Conservation (phyloP, 306 rosid species). For the Myrica gale region DNA sequence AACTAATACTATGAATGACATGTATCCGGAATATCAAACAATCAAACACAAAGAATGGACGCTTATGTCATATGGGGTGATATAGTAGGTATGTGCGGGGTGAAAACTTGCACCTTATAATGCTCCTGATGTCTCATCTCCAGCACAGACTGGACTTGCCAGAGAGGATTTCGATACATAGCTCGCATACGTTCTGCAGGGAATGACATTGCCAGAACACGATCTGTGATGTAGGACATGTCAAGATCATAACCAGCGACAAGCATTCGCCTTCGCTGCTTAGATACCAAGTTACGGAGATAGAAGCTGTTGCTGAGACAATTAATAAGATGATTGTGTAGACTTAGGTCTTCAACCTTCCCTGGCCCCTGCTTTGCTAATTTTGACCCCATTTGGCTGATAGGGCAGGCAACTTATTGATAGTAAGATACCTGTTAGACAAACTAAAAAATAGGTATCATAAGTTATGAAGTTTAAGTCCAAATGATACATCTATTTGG, state of each 20-base stretch:
- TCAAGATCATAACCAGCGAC: constrained; percentile 97
- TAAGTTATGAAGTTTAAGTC: constrained; percentile 8
- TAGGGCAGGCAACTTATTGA: constrained; percentile 31
- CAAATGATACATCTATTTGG: constrained; percentile 8
- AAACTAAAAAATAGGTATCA: constrained; percentile 5
- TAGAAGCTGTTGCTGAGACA: constrained; percentile 59
- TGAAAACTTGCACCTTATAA: constrained; percentile 61
- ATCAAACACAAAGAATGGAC: neutral
- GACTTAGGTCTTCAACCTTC: constrained; percentile 34
- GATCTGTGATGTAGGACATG: constrained; percentile 91
- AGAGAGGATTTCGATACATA: constrained; percentile 85
- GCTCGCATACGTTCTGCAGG: constrained; percentile 94
- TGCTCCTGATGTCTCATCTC: constrained; percentile 79
- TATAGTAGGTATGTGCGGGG: constrained; percentile 15
- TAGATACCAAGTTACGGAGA: constrained; percentile 87
- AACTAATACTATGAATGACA: neutral
- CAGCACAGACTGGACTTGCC: constrained; percentile 96
- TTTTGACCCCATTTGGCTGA: constrained; percentile 68
- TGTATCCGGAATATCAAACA: neutral
- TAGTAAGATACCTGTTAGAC: constrained; percentile 34
- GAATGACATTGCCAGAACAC: constrained; percentile 85
- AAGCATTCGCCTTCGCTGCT: constrained; percentile 86
- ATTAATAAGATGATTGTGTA: constrained; percentile 61
- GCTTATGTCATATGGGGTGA: neutral
- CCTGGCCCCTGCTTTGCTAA: constrained; percentile 46